Conservation (phyloP, 331 rosid species). For the Cydonia oblonga region DNA sequence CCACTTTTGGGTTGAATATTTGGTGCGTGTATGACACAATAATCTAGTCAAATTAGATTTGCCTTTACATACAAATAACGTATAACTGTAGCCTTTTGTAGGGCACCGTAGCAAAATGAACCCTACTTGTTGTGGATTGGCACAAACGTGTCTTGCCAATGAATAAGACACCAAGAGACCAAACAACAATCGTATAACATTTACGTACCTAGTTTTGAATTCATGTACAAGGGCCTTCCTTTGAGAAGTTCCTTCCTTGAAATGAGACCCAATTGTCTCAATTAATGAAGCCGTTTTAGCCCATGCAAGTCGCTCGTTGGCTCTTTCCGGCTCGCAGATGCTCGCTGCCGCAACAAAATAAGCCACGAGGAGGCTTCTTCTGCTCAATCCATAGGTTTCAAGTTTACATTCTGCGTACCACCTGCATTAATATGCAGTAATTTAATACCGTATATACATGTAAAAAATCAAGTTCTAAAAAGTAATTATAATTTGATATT, state of each 20-base stretch:
- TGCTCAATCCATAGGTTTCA: constrained; percentile 53
- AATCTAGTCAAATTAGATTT: background rate
- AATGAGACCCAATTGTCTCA: constrained; percentile 36
- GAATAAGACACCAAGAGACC: background rate
- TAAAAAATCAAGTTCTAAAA: background rate
- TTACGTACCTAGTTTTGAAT: constrained; percentile 38
- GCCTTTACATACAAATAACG: background rate
- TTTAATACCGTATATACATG: background rate
- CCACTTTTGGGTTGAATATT: background rate
- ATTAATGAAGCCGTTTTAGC: constrained; percentile 47
- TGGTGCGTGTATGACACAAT: background rate
- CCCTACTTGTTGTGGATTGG: background rate
- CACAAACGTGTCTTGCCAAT: background rate
- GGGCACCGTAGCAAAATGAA: background rate
- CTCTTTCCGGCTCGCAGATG: constrained; percentile 69
- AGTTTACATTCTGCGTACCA: constrained; percentile 66
- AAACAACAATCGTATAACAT: background rate
- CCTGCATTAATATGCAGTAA: constrained; percentile 21
- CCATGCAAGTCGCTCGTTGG: constrained; percentile 69
- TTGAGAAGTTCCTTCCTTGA: constrained; percentile 12
- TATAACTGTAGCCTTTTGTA: background rate
- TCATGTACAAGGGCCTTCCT: constrained; percentile 34
- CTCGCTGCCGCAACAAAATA: constrained; percentile 64
- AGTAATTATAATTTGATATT: background rate
- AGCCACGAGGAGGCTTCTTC: constrained; percentile 38